These are phyloP conservation scores for Lachnellula hyalina DNA, from an alignment of 2,329 filamentous ascomycete genomes.

Conservation along the genomic window DNA sequence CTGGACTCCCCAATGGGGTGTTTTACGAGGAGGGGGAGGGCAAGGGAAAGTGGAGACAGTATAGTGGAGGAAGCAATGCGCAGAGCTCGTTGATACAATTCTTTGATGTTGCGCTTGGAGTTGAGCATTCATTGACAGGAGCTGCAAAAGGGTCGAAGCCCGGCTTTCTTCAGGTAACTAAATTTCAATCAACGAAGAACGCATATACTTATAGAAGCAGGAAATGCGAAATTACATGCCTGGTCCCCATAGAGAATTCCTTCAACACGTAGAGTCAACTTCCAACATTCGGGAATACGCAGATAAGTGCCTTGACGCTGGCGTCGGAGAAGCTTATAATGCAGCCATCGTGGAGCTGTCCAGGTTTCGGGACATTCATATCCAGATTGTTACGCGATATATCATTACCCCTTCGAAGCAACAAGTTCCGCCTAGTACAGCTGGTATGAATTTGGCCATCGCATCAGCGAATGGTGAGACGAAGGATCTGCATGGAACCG, in stretches of 20 bases:
- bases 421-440: constrained; percentile 37
- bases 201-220: constrained; percentile 20
- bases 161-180: constrained; percentile 21
- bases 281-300: constrained; percentile 71
- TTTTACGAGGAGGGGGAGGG: constrained; percentile 74
- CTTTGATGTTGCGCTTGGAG: constrained; percentile 79
- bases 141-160: constrained; percentile 19
- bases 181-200: neutral
- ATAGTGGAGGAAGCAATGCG: constrained; percentile 87
- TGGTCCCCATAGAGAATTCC: constrained; percentile 71
- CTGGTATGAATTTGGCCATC: constrained; percentile 35
- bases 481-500: constrained; percentile 65
- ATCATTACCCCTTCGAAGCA: constrained; percentile 72
- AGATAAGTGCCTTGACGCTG: constrained; percentile 37
- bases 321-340: constrained; percentile 60
- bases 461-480: constrained; percentile 23
- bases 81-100: constrained; percentile 92
- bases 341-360: constrained; percentile 70
- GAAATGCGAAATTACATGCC: constrained; percentile 91
- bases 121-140: constrained; percentile 60
- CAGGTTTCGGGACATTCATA: constrained; percentile 76
- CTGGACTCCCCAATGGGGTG: constrained; percentile 76
- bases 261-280: constrained; percentile 62
- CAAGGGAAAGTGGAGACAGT: constrained; percentile 64
- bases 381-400: constrained; percentile 84